A percentile compares a stretch with the other conserved stretches of the same genome.
phyloP scores from a whole-genome alignment of 176 grass and related monocot species.

The Carex parvula region DNA sequence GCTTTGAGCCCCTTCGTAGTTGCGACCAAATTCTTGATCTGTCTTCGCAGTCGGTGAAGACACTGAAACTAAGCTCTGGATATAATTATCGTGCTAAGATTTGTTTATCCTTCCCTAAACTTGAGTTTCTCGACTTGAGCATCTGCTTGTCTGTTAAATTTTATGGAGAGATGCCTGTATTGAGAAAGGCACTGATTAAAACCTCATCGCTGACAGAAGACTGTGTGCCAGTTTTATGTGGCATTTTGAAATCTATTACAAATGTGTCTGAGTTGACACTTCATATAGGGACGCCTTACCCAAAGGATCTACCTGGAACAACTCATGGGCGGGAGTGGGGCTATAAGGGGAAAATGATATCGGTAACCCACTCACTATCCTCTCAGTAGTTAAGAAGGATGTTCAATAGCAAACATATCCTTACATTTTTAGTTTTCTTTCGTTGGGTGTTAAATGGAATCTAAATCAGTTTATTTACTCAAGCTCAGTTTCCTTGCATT shows the following conservation, averaged over 20 bases:
- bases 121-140: constrained; percentile 3
- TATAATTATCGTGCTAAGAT: not conserved
- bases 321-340: too few relatives aligned
- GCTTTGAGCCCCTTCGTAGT: not conserved
- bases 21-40: not conserved
- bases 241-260: not conserved
- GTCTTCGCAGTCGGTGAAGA: not conserved
- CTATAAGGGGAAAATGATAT: too few relatives aligned
- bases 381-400: too few relatives aligned
- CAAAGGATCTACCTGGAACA: too few relatives aligned
- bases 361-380: not conserved
- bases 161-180: not conserved
- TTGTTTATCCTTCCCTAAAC: not conserved
- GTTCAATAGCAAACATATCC: not conserved
- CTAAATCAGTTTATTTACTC: too few relatives aligned
- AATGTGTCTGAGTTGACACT: not conserved
- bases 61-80: not conserved
- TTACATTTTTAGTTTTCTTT: not conserved
- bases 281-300: not conserved
- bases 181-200: not conserved
- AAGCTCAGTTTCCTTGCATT: too few relatives aligned
- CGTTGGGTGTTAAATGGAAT: not conserved
- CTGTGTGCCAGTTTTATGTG: not conserved
- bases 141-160: not conserved
- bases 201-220: not conserved